Conservation (phyloP, 1,139 yeast genomes). For the Suhomyces guaymorum region DNA sequence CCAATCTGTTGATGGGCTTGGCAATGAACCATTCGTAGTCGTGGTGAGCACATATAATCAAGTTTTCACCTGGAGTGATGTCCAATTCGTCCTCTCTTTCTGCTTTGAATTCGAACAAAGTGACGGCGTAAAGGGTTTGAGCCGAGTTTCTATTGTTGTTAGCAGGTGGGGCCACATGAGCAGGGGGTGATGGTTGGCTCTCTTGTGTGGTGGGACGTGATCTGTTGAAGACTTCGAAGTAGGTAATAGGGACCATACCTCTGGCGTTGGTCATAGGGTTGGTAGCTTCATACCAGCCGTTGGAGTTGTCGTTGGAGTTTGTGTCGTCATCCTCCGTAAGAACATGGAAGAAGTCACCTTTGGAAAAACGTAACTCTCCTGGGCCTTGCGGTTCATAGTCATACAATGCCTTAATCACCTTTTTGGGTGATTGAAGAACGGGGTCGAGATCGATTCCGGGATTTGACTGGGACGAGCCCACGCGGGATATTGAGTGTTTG, state of each 20-base stretch:
- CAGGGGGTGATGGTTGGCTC: constrained; percentile 5
- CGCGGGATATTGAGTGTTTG: constrained; percentile 39
- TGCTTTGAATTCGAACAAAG: constrained; percentile 80
- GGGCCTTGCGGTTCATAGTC: constrained; percentile 80
- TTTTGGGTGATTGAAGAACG: constrained; percentile 58
- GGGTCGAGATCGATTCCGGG: constrained; percentile 17
- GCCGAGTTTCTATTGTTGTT: constrained; percentile 17
- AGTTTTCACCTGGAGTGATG: constrained; percentile 81
- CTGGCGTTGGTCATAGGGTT: constrained; percentile 76
- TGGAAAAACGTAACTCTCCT: constrained; percentile 73
- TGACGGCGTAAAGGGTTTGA: constrained; percentile 48
- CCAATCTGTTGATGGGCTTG: constrained; percentile 89
- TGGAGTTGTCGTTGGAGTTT: constrained; percentile 30
- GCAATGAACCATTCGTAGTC: constrained; percentile 98
- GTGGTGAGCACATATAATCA: constrained; percentile 93
- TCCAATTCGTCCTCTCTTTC: constrained; percentile 88
- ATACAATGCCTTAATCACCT: constrained; percentile 80
- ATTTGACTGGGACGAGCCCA: constrained; percentile 23
- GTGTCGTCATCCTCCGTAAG: constrained; percentile 56
- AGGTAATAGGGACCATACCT: constrained; percentile 86
- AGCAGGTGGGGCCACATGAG: constrained; percentile 9
- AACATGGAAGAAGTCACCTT: constrained; percentile 90
- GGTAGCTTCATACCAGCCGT: constrained; percentile 85
- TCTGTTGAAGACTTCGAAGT: constrained; percentile 78
- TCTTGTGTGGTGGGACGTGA: constrained; percentile 34